Conservation (phyloP, 2,329 filamentous ascomycete genomes). For the Malbranchea zuffiana region DNA sequence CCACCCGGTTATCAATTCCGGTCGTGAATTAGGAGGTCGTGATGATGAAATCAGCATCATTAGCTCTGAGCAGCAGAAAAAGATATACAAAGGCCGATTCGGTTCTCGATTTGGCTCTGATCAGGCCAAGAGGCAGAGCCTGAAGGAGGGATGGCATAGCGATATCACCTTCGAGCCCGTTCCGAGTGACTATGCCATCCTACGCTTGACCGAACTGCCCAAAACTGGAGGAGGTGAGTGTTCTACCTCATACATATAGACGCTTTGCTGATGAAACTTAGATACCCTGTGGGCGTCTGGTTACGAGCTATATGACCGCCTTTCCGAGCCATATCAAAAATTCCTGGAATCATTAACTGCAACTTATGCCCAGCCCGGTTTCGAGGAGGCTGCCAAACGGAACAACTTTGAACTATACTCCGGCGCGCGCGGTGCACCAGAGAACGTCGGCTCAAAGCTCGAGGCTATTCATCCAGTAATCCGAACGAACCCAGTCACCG, state of each 20-base stretch:
- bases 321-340: constrained; percentile 28
- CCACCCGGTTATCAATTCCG: constrained; percentile 40
- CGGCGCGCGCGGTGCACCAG: constrained; percentile 39
- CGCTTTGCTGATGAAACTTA: no score
- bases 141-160: constrained; percentile 37
- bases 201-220: constrained; percentile 36
- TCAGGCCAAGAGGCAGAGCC: constrained; percentile 20
- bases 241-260: not conserved
- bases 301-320: constrained; percentile 35
- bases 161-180: constrained; percentile 42
- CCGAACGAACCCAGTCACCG: constrained; percentile 44
- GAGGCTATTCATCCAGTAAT: constrained; percentile 35
- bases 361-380: constrained; percentile 24
- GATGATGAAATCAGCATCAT: constrained; percentile 43
- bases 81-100: constrained; percentile 30
- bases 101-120: no score
- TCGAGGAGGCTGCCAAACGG: constrained; percentile 23
- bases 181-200: constrained; percentile 39
- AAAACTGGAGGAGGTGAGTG: constrained; percentile 32
- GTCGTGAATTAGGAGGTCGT: constrained; percentile 36
- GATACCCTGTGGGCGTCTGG: constrained; percentile 38
- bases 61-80: constrained; percentile 32
- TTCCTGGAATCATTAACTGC: constrained; percentile 34
- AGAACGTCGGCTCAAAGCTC: constrained; percentile 46
- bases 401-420: constrained; percentile 24